Percentiles rank a stretch among this genome's conserved stretches.
These are phyloP conservation scores for Taphrina confusa DNA, from an alignment of 1,139 yeast genomes.

Conservation along the genomic window DNA sequence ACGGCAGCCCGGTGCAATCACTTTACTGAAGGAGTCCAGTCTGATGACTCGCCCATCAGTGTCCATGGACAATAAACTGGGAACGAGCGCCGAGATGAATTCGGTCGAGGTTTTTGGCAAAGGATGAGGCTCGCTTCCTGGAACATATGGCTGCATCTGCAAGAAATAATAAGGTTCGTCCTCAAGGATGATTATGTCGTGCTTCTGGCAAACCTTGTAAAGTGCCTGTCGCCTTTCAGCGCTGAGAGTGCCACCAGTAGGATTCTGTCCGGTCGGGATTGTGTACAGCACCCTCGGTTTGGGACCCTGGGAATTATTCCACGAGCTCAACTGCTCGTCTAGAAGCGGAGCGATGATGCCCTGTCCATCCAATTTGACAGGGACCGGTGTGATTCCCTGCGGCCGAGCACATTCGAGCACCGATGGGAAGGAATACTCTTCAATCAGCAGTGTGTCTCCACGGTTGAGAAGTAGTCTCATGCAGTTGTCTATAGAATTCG, in stretches of 20 bases:
- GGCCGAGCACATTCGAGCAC: conserved; percentile 82
- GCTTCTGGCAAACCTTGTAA: conserved; percentile 71
- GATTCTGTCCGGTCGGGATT: conserved; percentile 92
- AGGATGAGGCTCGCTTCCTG: conserved; percentile 49
- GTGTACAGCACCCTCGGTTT: conserved; percentile 80
- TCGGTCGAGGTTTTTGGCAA: conserved; percentile 51
- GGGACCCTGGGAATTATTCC: conserved; percentile 57
- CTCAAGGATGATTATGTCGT: conserved; percentile 78
- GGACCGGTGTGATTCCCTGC: conserved; percentile 66
- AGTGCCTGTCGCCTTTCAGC: conserved; percentile 70
- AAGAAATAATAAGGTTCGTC: conserved; percentile 92
- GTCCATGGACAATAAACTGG: conserved; percentile 77
- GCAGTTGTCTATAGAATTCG: conserved; percentile 83
- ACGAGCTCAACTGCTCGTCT: conserved; percentile 61
- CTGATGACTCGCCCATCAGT: conserved; percentile 87
- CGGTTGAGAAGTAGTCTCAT: conserved; percentile 75
- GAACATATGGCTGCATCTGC: conserved; percentile 58
- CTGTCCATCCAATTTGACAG: conserved; percentile 73
- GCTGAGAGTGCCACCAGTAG: conserved; percentile 80
- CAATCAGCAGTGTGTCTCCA: conserved; percentile 80
- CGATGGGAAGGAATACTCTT: conserved; percentile 78
- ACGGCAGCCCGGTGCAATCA: conserved; percentile 88
- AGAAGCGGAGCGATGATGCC: conserved; percentile 79
- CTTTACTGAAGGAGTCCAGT: conserved; percentile 88
- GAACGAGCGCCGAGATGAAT: conserved; percentile 68